These are phyloP conservation scores for Rhizopus microsporus DNA, from an alignment of 371 early-diverging fungal genomes.

Conservation along the genomic window DNA sequence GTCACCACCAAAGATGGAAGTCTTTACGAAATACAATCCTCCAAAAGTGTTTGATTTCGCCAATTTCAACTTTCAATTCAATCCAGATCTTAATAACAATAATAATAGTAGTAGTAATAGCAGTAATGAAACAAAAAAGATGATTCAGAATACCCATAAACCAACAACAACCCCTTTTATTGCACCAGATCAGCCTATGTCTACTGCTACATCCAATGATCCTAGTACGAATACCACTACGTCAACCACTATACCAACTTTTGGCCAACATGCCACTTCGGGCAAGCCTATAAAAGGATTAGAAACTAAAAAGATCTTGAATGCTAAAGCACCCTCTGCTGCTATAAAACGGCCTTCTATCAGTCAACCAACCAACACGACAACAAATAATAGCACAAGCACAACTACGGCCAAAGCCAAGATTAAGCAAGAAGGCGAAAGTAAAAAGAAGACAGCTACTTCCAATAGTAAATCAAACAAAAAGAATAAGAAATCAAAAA, in stretches of 20 bases:
- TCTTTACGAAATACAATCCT: neutral
- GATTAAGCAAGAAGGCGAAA: neutral
- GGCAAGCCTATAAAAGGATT: too few species aligned
- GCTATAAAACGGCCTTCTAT: neutral
- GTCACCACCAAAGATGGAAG: slow-evolving; percentile 1
- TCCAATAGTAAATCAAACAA: slow-evolving; percentile 8
- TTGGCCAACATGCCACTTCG: too few species aligned
- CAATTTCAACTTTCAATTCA: neutral
- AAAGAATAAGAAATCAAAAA: slow-evolving; percentile 9
- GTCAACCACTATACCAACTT: neutral
- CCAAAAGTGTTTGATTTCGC: neutral
- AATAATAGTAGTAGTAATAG: neutral
- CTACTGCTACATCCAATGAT: neutral
- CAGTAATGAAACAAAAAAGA: too few species aligned
- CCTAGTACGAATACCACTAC: neutral
- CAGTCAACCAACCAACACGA: neutral
- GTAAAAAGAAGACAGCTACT: slow-evolving; percentile 3
- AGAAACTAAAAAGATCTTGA: neutral
- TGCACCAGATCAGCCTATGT: neutral
- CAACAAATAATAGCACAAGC: too few species aligned
- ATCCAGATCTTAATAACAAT: too few species aligned
- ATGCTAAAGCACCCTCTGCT: neutral
- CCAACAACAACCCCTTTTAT: too few species aligned
- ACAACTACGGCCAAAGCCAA: neutral
- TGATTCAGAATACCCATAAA: too few species aligned